phyloP scores from a whole-genome alignment of 495 filamentous ascomycete genomes.

The Podospora pseudopauciseta region DNA sequence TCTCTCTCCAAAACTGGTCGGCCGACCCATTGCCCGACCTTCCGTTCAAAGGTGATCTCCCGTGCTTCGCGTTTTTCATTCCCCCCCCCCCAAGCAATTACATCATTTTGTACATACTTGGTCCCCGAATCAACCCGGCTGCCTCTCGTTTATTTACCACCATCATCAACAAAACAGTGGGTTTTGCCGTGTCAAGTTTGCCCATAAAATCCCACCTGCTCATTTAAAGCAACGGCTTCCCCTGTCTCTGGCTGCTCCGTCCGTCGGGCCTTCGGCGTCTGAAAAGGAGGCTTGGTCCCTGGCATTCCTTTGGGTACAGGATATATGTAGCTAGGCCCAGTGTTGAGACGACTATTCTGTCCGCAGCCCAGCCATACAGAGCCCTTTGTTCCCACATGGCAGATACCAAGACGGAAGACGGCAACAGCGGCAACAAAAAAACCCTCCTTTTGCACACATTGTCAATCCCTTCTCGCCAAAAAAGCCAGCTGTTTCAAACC shows the following conservation, averaged over 20 bases:
- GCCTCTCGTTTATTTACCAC: not conserved
- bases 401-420: constrained; percentile 4
- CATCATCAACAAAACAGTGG: not conserved
- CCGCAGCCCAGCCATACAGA: too few species aligned
- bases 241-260: not conserved
- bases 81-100: not conserved
- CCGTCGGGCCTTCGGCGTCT: constrained; percentile 5
- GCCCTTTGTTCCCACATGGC: not conserved
- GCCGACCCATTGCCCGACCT: not conserved
- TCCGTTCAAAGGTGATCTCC: not conserved
- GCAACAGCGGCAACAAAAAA: not conserved
- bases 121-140: not conserved
- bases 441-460: not conserved
- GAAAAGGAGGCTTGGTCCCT: constrained; percentile 11
- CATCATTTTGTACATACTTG: not conserved
- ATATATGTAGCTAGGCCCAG: too few species aligned
- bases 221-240: constrained; percentile 15
- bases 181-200: not conserved
- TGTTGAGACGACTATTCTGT: too few species aligned
- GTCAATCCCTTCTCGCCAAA: not conserved
- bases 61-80: not conserved
- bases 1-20: not conserved
- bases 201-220: not conserved
- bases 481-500: not conserved
- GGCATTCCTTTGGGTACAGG: not conserved